phyloP scores from a whole-genome alignment of 345 rosid species.

The Aegle marmelos region DNA sequence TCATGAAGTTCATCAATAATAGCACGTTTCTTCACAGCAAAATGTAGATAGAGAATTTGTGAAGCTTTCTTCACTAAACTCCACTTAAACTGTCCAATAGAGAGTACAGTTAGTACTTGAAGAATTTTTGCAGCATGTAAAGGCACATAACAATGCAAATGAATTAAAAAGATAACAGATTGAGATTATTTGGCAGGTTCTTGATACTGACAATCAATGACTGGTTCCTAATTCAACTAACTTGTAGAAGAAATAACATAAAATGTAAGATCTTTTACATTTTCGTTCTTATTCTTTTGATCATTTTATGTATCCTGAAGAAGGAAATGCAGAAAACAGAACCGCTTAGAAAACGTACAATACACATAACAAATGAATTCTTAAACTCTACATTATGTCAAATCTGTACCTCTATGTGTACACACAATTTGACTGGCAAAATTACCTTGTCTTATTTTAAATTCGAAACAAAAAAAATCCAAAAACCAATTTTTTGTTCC shows the following conservation, averaged over 20 bases:
- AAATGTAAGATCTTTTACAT: background rate
- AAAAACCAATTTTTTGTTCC: background rate
- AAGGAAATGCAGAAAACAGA: background rate
- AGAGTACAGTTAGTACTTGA: background rate
- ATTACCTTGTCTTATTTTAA: background rate
- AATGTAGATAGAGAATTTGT: conserved; percentile 82
- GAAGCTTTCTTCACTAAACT: conserved; percentile 81
- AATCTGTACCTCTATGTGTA: background rate
- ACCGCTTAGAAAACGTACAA: background rate
- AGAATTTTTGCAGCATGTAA: background rate
- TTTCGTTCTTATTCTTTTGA: background rate
- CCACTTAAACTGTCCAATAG: conserved; percentile 72
- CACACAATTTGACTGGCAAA: background rate
- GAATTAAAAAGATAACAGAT: background rate
- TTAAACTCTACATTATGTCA: background rate
- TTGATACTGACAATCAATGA: background rate
- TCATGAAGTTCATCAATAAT: conserved; percentile 78
- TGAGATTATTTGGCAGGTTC: background rate
- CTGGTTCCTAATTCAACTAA: background rate
- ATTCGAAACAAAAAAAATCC: background rate
- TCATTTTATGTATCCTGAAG: background rate
- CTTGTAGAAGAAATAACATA: background rate
- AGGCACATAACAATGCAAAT: background rate
- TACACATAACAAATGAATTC: background rate
- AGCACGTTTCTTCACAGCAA: conserved; percentile 77